Conservation (phyloP, 1,284 basidiomycete species). For the Rhodotorula mucilaginosa region DNA sequence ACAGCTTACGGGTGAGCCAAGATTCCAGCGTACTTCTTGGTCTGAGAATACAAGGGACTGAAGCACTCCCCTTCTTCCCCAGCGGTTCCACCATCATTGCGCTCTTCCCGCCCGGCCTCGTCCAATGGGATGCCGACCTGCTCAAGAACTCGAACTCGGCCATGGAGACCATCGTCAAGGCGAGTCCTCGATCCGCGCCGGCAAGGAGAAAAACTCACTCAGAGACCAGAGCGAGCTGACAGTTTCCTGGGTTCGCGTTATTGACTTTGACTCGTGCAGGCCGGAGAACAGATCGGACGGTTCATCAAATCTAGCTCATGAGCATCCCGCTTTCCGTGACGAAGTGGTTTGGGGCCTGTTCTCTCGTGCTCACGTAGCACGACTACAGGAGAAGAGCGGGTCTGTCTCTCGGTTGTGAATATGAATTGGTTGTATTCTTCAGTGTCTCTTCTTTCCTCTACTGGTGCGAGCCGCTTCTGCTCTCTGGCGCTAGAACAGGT, state of each 20-base stretch:
- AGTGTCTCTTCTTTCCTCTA: neutral
- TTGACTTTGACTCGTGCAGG: neutral
- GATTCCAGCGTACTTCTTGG: too few species aligned
- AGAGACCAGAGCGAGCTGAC: neutral
- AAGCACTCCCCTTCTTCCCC: conserved; percentile 49
- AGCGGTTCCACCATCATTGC: conserved; percentile 67
- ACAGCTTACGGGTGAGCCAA: neutral
- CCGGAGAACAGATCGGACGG: conserved; percentile 19
- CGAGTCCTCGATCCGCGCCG: conserved; percentile 42
- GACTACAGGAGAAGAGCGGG: too few species aligned
- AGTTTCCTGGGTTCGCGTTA: neutral
- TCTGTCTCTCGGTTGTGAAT: too few species aligned
- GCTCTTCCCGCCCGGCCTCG: conserved; percentile 62
- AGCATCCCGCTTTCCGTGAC: neutral
- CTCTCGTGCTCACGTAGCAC: too few species aligned
- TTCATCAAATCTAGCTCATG: conserved; percentile 3
- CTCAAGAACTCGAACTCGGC: conserved; percentile 58
- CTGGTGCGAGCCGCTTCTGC: too few species aligned
- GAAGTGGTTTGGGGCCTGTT: too few species aligned
- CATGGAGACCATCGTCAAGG: conserved; percentile 71
- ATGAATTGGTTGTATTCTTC: neutral
- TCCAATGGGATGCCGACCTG: conserved; percentile 68
- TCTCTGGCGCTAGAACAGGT: neutral
- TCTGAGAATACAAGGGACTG: too few species aligned
- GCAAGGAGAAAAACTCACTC: too few species aligned